Conservation (phyloP, 2,329 filamentous ascomycete genomes). For the Pseudonectria foliicola region DNA sequence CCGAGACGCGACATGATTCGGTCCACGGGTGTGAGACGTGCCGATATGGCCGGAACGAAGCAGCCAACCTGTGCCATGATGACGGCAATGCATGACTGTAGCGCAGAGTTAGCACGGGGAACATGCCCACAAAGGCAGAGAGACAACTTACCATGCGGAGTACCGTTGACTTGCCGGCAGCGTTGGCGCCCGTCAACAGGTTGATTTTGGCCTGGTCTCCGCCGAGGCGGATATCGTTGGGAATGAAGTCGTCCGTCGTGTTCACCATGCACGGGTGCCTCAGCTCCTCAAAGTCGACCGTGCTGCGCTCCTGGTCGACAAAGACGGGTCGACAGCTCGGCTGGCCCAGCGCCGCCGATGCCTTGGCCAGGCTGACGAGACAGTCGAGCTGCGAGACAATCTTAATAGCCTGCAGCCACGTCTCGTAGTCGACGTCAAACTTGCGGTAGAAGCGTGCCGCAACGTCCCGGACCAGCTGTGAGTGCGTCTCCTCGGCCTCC, state of each 20-base stretch:
- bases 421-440: conserved; percentile 80
- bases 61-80: conserved; percentile 98
- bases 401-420: conserved; percentile 84
- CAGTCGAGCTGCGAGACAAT: conserved; percentile 92
- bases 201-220: conserved; percentile 77
- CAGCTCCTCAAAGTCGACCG: conserved; percentile 87
- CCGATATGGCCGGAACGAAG: conserved; percentile 76
- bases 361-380: conserved; percentile 84
- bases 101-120: conserved; percentile 18
- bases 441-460: conserved; percentile 74
- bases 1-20: conserved; percentile 98
- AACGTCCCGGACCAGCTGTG: conserved; percentile 83
- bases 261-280: conserved; percentile 92
- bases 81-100: conserved; percentile 81
- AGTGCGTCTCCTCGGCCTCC: conserved; percentile 89
- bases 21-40: conserved; percentile 81
- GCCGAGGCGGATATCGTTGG: conserved; percentile 85
- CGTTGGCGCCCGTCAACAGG: conserved; percentile 90
- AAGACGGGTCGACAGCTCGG: conserved; percentile 88
- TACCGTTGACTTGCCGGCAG: conserved; percentile 93
- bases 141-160: conserved; percentile 72
- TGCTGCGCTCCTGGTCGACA: conserved; percentile 73
- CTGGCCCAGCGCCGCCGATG: conserved; percentile 74
- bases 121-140: background rate
- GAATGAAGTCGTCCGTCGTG: conserved; percentile 88